Evolutionary conservation across 2,329 filamentous ascomycete genomes (phyloP).

Genomic region (Diplodia intermedia): DNA sequence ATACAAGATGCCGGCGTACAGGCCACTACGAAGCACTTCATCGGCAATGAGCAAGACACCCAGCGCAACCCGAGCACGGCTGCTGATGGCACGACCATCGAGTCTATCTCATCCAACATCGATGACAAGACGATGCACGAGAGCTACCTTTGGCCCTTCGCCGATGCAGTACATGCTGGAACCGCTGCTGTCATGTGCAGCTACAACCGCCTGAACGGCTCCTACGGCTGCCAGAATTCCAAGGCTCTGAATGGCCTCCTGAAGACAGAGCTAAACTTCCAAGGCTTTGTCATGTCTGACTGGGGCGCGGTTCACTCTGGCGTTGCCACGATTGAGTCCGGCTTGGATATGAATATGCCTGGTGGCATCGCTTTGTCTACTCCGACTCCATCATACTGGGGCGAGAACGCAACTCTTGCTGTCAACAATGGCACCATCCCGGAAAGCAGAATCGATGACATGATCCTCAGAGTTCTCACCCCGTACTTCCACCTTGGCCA

Average conservation of each 20-base stretch:
- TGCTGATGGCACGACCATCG: constrained; percentile 44
- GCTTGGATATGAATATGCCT: constrained; percentile 38
- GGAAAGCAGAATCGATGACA: constrained; percentile 54
- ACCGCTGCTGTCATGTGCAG: constrained; percentile 60
- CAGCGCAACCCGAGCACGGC: constrained; percentile 45
- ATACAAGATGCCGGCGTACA: constrained; percentile 55
- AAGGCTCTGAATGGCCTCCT: constrained; percentile 55
- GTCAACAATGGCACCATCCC: constrained; percentile 52
- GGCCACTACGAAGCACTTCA: constrained; percentile 54
- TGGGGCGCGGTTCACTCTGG: constrained; percentile 40
- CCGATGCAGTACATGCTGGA: constrained; percentile 72
- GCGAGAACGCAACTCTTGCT: constrained; percentile 47
- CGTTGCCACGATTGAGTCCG: constrained; percentile 40
- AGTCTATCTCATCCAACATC: constrained; percentile 61
- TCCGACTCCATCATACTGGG: constrained; percentile 23
- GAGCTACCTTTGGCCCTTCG: constrained; percentile 79
- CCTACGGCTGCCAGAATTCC: constrained; percentile 55
- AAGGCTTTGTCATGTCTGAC: constrained; percentile 40
- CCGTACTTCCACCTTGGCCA: constrained; percentile 56
- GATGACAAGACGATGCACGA: constrained; percentile 79
- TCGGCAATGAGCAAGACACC: constrained; percentile 73
- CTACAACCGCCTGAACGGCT: constrained; percentile 49
- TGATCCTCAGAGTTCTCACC: constrained; percentile 56
- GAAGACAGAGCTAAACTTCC: constrained; percentile 57
- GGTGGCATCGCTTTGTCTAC: constrained; percentile 29